Conservation (phyloP, 441 rosid genomes). For the Theobroma grandiflorum region DNA sequence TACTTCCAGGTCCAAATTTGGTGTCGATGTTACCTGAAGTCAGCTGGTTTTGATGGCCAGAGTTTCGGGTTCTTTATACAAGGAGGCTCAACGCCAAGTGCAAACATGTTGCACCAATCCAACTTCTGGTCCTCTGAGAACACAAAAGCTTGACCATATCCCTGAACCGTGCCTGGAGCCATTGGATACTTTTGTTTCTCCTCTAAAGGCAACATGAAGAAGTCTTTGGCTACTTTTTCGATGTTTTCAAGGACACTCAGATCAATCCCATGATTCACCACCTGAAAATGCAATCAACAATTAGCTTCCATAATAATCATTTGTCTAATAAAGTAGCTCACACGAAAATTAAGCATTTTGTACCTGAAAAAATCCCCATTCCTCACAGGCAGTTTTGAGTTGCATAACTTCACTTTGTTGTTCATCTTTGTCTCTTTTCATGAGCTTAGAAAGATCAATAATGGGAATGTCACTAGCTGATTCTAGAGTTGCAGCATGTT, state of each 20-base stretch:
- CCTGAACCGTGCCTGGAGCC: conserved; percentile 80
- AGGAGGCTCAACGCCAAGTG: conserved; percentile 71
- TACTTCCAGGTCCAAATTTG: background rate
- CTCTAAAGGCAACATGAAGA: conserved; percentile 67
- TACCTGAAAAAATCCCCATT: conserved; percentile 85
- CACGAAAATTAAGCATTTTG: background rate
- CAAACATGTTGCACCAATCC: conserved; percentile 88
- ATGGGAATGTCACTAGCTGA: conserved; percentile 52
- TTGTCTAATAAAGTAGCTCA: background rate
- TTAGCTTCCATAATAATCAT: conserved; percentile 9
- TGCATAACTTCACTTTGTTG: conserved; percentile 44
- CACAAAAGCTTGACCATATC: conserved; percentile 80
- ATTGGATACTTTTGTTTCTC: conserved; percentile 74
- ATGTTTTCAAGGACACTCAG: conserved; percentile 50
- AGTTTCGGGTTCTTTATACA: conserved; percentile 65
- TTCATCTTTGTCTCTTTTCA: conserved; percentile 41
- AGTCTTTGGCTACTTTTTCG: conserved; percentile 63
- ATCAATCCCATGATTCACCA: conserved; percentile 67
- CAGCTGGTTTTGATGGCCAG: conserved; percentile 76
- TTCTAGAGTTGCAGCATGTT: conserved; percentile 26
- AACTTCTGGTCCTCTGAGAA: conserved; percentile 78
- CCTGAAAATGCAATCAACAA: conserved; percentile 38
- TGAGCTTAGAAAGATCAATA: conserved; percentile 61
- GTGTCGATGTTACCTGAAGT: conserved; percentile 56
- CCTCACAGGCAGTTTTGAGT: conserved; percentile 64